Evolutionary conservation across 176 grass and related monocot species (phyloP).

Genomic region (Sorghum bicolor): Sorghum_bicolor_NCBIv3 NC_012870.2:69255501-69256000

Average conservation of each 20-base stretch:
- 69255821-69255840: slow-evolving; percentile 78
- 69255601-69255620: not conserved
- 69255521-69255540: not conserved
- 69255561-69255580: not conserved
- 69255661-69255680: not conserved
- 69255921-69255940: slow-evolving; percentile 81
- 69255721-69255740: not conserved
- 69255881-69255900: slow-evolving; percentile 68
- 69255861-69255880: slow-evolving; percentile 81
- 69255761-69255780: slow-evolving; percentile 1
- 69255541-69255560: not conserved
- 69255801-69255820: not conserved
- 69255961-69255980: slow-evolving; percentile 90
- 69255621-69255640: not conserved
- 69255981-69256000: slow-evolving; percentile 92
- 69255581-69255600: not conserved
- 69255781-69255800: not conserved
- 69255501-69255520: not conserved
- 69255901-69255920: slow-evolving; percentile 54
- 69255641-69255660: not conserved
- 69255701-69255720: not conserved
- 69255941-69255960: slow-evolving; percentile 83
- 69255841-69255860: slow-evolving; percentile 94
- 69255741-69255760: not conserved
- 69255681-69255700: not conserved